A percentile compares a stretch with the other conserved stretches of the same genome.
Conservation (phyloP, 352 stramenopile species). For the Pythium apleroticum region DNA sequence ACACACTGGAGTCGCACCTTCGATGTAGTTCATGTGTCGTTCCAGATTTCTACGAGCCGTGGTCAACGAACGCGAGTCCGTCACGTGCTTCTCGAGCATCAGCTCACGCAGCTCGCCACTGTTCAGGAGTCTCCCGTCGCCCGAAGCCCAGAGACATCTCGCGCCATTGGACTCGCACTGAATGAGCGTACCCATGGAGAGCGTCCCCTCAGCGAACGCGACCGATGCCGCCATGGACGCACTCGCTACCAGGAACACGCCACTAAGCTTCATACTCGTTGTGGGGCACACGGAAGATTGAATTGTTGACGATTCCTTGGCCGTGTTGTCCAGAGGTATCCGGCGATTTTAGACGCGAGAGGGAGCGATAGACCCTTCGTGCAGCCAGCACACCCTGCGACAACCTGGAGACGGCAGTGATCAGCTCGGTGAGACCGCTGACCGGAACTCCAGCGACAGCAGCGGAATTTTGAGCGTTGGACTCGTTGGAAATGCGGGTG, state of each 20-base stretch:
- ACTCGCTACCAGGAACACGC: neutral
- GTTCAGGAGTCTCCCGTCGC: constrained; percentile 40
- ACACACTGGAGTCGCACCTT: constrained; percentile 35
- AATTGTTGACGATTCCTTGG: neutral
- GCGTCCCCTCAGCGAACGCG: constrained; percentile 11
- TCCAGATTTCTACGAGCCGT: constrained; percentile 51
- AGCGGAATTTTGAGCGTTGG: constrained; percentile 5
- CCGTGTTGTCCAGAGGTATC: neutral
- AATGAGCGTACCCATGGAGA: constrained; percentile 55
- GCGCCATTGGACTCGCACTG: constrained; percentile 30
- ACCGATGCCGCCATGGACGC: constrained; percentile 2
- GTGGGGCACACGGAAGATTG: neutral
- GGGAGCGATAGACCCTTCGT: neutral
- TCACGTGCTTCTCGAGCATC: constrained; percentile 41
- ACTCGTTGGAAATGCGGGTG: neutral
- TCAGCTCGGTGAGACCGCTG: neutral
- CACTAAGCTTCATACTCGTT: constrained; percentile 5
- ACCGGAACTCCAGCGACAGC: neutral
- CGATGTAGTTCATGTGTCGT: constrained; percentile 75
- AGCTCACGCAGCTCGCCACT: constrained; percentile 44
- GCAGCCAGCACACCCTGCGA: neutral
- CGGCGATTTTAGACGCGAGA: neutral
- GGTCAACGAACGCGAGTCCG: constrained; percentile 10
- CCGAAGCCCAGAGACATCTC: constrained; percentile 59
- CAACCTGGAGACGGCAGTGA: neutral